Evolutionary conservation across 2,329 filamentous ascomycete genomes (phyloP), one percentile per base, ranked within the genome.

Genomic region (Bretziella fagacearum): DNA sequence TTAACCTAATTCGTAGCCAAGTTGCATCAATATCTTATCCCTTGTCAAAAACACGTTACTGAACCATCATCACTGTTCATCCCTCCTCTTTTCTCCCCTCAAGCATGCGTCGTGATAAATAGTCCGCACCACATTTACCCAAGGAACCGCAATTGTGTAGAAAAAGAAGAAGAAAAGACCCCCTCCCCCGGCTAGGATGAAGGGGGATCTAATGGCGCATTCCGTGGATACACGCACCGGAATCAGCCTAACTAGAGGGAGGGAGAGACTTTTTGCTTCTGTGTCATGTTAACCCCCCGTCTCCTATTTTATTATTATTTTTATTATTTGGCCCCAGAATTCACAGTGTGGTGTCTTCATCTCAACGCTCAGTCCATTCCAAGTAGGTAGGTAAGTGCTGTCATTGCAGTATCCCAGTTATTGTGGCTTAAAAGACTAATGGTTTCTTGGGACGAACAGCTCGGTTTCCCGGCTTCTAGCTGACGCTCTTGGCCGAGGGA

Each of bases 41-140:
- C 20, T 39, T 39, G 35, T 18, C 20, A 39, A 39, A 22, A 39
- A 39, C 35, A 39, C 35, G 20, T 18, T 39, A 39, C n/a, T 11
- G n/a, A 10, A 39, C 18, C 17, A n/a, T n/a, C 13, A 18, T 22
- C 13, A 20, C 18, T 23, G 11, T 20, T 20, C 8, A 20, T n/a
- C n/a, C 18, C 17, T 39, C 35, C 7, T 5, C 23, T 8, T 23
- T 20, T 8, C 35, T 39, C 15, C 17, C 35, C 35, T 39, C 35
- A 39, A 39, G 18, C 15, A 39, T 39, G 18, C 20, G 35, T 39
- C 35, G 35, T 23, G 35, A 39, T 39, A 39, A 39, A 39, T 39
- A 39, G n/a, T 20, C 35, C 18, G 7, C 20, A 22, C 35, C 18
- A 39, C 18, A 20, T n/a, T 13, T 17, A 20, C 35, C 7, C 6